phyloP scores from a whole-genome alignment of 768 basidiomycete species.

The Leccinum olivaceopallidum region DNA sequence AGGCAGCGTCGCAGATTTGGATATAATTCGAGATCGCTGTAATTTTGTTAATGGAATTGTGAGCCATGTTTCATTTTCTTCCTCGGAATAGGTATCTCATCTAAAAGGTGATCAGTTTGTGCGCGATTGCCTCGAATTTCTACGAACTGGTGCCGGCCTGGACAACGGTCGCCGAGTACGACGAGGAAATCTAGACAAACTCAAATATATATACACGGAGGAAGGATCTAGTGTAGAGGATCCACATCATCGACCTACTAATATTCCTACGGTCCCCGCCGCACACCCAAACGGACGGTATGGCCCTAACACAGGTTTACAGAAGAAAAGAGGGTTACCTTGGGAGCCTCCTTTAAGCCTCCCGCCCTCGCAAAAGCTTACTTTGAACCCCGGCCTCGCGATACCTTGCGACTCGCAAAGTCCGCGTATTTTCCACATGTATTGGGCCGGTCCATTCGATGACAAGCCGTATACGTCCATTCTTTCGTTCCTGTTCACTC shows the following conservation, averaged over 20 bases:
- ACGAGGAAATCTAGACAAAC: slow-evolving; percentile 70
- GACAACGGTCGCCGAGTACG: slow-evolving; percentile 75
- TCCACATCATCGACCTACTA: slow-evolving; percentile 6
- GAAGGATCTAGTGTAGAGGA: slow-evolving; percentile 22
- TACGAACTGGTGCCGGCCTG: slow-evolving; percentile 81
- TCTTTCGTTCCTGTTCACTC: slow-evolving; percentile 90
- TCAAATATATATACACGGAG: slow-evolving; percentile 83
- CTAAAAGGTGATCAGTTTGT: slow-evolving; percentile 61
- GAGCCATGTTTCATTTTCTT: slow-evolving; percentile 1
- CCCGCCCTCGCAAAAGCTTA: slow-evolving; percentile 45
- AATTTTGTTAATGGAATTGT: slow-evolving; percentile 78
- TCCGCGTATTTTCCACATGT: slow-evolving; percentile 90
- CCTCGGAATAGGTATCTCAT: slow-evolving; percentile 1
- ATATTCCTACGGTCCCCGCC: slow-evolving; percentile 24
- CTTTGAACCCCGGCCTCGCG: slow-evolving; percentile 40
- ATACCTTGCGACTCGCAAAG: slow-evolving; percentile 71
- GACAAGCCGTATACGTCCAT: slow-evolving; percentile 96
- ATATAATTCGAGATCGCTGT: slow-evolving; percentile 83
- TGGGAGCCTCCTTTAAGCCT: slow-evolving; percentile 58
- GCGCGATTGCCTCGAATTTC: slow-evolving; percentile 91
- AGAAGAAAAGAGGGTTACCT: slow-evolving; percentile 55
- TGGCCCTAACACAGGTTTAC: slow-evolving; percentile 55
- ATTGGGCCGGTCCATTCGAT: slow-evolving; percentile 96
- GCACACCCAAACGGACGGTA: slow-evolving; percentile 29
- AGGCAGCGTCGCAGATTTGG: slow-evolving; percentile 85